Evolutionary conservation across 768 basidiomycete genomes (phyloP).

Genomic region (Collybia nuda): DNA sequence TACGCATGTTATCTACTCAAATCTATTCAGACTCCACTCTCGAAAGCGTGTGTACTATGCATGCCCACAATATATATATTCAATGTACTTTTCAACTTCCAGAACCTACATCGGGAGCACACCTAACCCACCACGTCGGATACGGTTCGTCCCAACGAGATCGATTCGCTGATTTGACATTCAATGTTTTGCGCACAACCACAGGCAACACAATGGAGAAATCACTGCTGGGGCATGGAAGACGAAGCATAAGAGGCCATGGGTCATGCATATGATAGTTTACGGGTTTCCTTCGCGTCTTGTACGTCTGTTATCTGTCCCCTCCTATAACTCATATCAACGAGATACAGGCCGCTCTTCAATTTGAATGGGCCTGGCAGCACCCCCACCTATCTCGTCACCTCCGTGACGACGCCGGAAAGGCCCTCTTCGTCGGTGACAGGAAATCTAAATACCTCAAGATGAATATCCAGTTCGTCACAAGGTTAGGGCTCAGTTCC

Average conservation of each 20-base stretch:
- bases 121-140: conserved; percentile 62
- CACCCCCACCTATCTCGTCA: conserved; percentile 72
- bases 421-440: conserved; percentile 31
- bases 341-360: conserved; percentile 54
- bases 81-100: background rate
- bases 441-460: conserved; percentile 35
- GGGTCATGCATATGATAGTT: conserved; percentile 86
- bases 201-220: conserved; percentile 81
- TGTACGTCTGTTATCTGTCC: conserved; percentile 21
- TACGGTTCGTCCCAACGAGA: conserved; percentile 41
- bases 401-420: conserved; percentile 45
- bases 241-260: conserved; percentile 61
- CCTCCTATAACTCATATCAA: background rate
- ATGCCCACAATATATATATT: too few relatives aligned
- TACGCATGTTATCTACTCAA: conserved; percentile 85
- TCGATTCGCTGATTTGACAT: background rate
- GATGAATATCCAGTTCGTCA: conserved; percentile 46
- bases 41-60: conserved; percentile 35
- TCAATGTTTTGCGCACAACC: background rate
- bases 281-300: conserved; percentile 78
- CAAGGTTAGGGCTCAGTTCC: background rate
- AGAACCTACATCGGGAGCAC: conserved; percentile 82
- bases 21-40: conserved; percentile 53
- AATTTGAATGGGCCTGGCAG: conserved; percentile 90
- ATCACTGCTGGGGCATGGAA: conserved; percentile 68